Evolutionary conservation across 306 rosid species (phyloP), one percentile per base, ranked within the genome.

Genomic region (Delonix regia): DNA sequence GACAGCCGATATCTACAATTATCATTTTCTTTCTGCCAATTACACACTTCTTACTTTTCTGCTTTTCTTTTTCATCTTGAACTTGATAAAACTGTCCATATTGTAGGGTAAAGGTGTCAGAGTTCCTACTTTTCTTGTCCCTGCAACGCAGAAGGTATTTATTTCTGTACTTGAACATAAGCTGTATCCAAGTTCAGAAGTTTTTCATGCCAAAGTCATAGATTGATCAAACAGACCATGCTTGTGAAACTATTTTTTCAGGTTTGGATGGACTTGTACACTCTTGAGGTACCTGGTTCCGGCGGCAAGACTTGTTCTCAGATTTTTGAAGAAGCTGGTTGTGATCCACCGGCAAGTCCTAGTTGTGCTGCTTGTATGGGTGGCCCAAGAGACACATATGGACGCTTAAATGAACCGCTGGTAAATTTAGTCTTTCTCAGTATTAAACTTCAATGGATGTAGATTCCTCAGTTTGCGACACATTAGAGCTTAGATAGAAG

Each of bases 271-370:
- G 98, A 94, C 42, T 63, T 94, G 6, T 94, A 90, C 77, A 36
- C 90, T 62, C 86, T 91, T 27, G 86, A 86, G 36, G 94, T 94
- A 48, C 94, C 98, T 38, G 93, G 91, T 18, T 87, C 93, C 1
- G 95, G 98, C 73, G 97, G 98, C 39, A 93, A 88, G 84, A 94
- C 97, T 71, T 94, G 97, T 87, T 94, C 97, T 21, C 82, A 90
- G 88, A 90, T 94, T 82, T 94, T 94, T 73, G 98, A 94, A 83
- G 98, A 91, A 86, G 98, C 92, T 80, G 97, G 96, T 6, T 94
- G 97, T 63, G 98, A 91, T 86, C 77, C 96, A 33, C 97, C 97
- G 33, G 92, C 97, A 36, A 94, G 96, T 86, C 97, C 98, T 74
- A 88, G 86, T 70, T 94, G 98, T 71, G 96, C 90, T 41, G 98